A percentile compares a stretch with the other conserved stretches of the same genome.
Conservation (phyloP, 2,329 filamentous ascomycete species). For the Akanthomyces lecanii region DNA sequence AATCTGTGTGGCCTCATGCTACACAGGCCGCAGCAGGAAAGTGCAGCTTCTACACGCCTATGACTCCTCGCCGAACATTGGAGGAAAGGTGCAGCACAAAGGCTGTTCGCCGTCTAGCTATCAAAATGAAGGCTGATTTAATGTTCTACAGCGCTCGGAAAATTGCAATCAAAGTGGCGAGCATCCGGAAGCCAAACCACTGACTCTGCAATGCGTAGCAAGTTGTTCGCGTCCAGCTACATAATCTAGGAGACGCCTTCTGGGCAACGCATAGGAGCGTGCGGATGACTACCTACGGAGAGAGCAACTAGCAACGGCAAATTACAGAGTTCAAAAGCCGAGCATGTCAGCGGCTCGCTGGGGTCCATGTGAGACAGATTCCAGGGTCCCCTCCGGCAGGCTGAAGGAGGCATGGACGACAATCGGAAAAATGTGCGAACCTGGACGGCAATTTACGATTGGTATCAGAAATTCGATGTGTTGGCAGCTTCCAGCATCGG, state of each 20-base stretch:
- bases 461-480: background rate
- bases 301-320: background rate
- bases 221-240: no score
- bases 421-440: background rate
- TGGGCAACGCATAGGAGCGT: no score
- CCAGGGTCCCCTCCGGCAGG: background rate
- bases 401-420: background rate
- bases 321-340: background rate
- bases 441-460: background rate
- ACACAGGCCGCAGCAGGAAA: background rate
- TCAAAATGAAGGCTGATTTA: background rate
- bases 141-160: no score
- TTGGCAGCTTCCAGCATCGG: background rate
- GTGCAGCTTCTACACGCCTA: background rate
- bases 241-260: background rate
- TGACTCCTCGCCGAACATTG: background rate
- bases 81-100: background rate
- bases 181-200: no score
- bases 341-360: background rate
- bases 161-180: no score
- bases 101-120: background rate
- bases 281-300: no score
- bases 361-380: background rate
- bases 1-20: background rate
- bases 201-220: no score